phyloP scores from a whole-genome alignment of 2,329 filamentous ascomycete species.

The Plectosphaerella cucumerina region DNA sequence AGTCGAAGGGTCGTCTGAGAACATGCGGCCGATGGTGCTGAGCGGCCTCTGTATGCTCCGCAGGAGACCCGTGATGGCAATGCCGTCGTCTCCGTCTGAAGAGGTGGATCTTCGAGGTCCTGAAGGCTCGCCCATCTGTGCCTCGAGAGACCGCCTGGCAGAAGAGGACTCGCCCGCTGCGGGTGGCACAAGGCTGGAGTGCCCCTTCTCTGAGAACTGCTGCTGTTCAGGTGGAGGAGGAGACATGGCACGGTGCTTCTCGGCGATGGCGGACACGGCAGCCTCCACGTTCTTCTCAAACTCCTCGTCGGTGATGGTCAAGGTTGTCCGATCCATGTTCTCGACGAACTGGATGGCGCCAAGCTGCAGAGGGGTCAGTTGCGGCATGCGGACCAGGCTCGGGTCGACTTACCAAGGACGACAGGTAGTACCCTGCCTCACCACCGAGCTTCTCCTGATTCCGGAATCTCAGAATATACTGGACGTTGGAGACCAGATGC shows the following conservation, averaged over 20 bases:
- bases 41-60: slow-evolving; percentile 88
- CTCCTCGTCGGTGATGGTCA: slow-evolving; percentile 91
- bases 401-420: slow-evolving; percentile 64
- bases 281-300: slow-evolving; percentile 97
- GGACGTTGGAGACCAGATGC: slow-evolving; percentile 93
- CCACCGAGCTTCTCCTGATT: slow-evolving; percentile 96
- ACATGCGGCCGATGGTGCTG: slow-evolving; percentile 89
- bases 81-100: slow-evolving; percentile 64
- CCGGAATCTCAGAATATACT: slow-evolving; percentile 94
- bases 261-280: slow-evolving; percentile 91
- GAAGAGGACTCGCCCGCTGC: slow-evolving; percentile 44
- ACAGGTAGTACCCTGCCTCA: slow-evolving; percentile 98
- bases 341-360: slow-evolving; percentile 96
- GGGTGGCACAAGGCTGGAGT: slow-evolving; percentile 13
- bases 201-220: slow-evolving; percentile 41
- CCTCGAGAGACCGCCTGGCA: slow-evolving; percentile 10
- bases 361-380: slow-evolving; percentile 48
- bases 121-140: slow-evolving; percentile 22
- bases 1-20: slow-evolving; percentile 61
- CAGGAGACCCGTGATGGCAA: slow-evolving; percentile 78
- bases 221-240: slow-evolving; percentile 31
- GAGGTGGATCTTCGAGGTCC: slow-evolving; percentile 48
- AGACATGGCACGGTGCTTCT: slow-evolving; percentile 67
- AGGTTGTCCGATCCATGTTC: slow-evolving; percentile 86
- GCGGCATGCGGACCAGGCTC: background rate